Evolutionary conservation across 768 basidiomycete genomes (phyloP).

Genomic region (Pleurotus tuber-regium): DNA sequence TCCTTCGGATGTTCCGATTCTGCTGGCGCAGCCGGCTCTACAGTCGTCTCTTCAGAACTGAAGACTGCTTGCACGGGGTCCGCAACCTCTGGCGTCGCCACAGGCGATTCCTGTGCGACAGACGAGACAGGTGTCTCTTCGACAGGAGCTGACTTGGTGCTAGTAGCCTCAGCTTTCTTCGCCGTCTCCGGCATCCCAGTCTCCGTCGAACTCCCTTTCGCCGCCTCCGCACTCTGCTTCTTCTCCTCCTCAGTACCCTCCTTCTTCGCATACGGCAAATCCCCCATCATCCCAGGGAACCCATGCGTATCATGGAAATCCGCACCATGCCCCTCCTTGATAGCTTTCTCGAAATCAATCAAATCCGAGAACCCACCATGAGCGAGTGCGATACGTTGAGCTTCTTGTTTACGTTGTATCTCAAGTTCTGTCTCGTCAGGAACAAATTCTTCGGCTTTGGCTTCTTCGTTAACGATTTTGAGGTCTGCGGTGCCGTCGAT

Average conservation of each 20-base stretch:
- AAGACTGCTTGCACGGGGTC: background rate
- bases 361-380: conserved; percentile 49
- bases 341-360: conserved; percentile 51
- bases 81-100: background rate
- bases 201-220: conserved; percentile 12
- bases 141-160: no score
- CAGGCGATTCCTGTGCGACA: conserved; percentile 2
- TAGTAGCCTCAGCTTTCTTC: conserved; percentile 5
- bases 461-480: conserved; percentile 35
- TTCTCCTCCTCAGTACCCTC: conserved; percentile 14
- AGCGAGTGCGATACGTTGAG: conserved; percentile 47
- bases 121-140: no score
- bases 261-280: conserved; percentile 23
- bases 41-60: conserved; percentile 13
- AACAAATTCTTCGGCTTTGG: conserved; percentile 38
- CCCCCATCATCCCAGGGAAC: conserved; percentile 40
- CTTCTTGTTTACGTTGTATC: conserved; percentile 49
- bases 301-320: conserved; percentile 44
- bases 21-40: conserved; percentile 11
- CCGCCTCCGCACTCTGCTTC: conserved; percentile 9
- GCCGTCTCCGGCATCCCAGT: conserved; percentile 12
- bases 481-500: conserved; percentile 67
- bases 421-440: conserved; percentile 41
- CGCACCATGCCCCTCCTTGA: conserved; percentile 37
- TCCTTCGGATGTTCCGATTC: conserved; percentile 15